Conservation (phyloP, 2,329 filamentous ascomycete species). For the Dactylellina leptospora region DNA sequence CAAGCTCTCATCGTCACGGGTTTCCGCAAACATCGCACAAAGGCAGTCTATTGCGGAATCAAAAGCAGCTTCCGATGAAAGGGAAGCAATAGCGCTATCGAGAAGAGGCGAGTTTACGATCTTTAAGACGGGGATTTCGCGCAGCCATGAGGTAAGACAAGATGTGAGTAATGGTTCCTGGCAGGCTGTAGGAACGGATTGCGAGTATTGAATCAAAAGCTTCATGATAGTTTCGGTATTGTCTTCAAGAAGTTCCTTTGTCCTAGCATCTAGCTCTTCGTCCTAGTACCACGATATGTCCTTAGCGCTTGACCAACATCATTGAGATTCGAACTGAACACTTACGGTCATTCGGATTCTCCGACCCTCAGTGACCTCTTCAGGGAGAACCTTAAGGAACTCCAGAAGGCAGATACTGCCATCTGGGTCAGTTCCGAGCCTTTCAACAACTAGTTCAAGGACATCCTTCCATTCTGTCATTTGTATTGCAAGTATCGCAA, state of each 20-base stretch:
- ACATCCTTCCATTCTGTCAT: slow-evolving; percentile 97
- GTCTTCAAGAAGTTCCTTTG: slow-evolving; percentile 85
- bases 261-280: slow-evolving; percentile 88
- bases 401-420: slow-evolving; percentile 90
- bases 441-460: slow-evolving; percentile 78
- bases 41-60: slow-evolving; percentile 91
- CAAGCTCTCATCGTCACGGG: slow-evolving; percentile 87
- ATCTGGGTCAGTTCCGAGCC: slow-evolving; percentile 77
- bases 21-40: slow-evolving; percentile 90
- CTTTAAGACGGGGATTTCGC: slow-evolving; percentile 84
- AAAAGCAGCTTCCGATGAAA: slow-evolving; percentile 79
- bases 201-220: slow-evolving; percentile 82
- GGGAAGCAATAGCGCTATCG: slow-evolving; percentile 78
- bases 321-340: slow-evolving; percentile 68
- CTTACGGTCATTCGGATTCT: slow-evolving; percentile 99
- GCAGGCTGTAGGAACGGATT: slow-evolving; percentile 43
- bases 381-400: slow-evolving; percentile 93
- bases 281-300: slow-evolving; percentile 68
- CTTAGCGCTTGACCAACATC: background rate
- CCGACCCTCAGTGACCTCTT: slow-evolving; percentile 98
- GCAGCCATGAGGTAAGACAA: slow-evolving; percentile 95
- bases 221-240: slow-evolving; percentile 88
- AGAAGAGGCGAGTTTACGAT: slow-evolving; percentile 87
- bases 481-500: slow-evolving; percentile 94
- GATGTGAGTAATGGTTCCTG: slow-evolving; percentile 83